Conservation (phyloP, 1,139 yeast genomes). For the Yamadazyma taylorii region DNA sequence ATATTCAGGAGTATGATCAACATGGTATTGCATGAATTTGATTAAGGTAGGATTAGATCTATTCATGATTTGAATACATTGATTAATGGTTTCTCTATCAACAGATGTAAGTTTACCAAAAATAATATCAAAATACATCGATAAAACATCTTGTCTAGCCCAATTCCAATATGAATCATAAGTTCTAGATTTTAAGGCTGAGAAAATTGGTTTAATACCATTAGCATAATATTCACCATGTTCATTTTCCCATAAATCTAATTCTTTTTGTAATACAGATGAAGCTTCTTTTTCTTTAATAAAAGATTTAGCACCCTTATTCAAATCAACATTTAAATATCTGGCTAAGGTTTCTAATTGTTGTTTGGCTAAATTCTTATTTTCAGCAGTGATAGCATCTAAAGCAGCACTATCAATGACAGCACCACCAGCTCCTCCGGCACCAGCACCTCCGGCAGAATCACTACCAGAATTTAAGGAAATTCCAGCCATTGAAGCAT, state of each 20-base stretch:
- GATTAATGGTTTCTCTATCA: conserved; percentile 94
- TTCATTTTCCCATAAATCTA: conserved; percentile 91
- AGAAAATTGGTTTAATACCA: conserved; percentile 89
- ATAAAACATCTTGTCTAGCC: conserved; percentile 96
- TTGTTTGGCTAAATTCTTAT: conserved; percentile 85
- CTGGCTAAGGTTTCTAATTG: conserved; percentile 94
- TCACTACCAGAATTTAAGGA: conserved; percentile 68
- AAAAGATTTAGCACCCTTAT: conserved; percentile 84
- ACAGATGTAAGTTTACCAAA: conserved; percentile 88
- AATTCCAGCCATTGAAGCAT: conserved; percentile 81
- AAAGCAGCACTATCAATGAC: conserved; percentile 94
- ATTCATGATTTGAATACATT: conserved; percentile 97
- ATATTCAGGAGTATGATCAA: conserved; percentile 85
- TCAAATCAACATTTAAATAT: conserved; percentile 88
- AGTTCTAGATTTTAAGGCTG: conserved; percentile 89
- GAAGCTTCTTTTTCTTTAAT: conserved; percentile 89
- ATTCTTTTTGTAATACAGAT: conserved; percentile 77
- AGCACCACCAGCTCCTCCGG: conserved; percentile 72
- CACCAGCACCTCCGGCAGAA: conserved; percentile 47
- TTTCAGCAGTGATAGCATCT: conserved; percentile 90
- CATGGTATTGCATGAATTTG: conserved; percentile 96
- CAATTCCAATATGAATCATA: conserved; percentile 99
- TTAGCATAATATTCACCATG: conserved; percentile 94
- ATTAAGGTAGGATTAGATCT: conserved; percentile 92
- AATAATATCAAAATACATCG: conserved; percentile 92